Conservation (phyloP, 495 filamentous ascomycete genomes). For the Penicillium ochrochloron region DNA sequence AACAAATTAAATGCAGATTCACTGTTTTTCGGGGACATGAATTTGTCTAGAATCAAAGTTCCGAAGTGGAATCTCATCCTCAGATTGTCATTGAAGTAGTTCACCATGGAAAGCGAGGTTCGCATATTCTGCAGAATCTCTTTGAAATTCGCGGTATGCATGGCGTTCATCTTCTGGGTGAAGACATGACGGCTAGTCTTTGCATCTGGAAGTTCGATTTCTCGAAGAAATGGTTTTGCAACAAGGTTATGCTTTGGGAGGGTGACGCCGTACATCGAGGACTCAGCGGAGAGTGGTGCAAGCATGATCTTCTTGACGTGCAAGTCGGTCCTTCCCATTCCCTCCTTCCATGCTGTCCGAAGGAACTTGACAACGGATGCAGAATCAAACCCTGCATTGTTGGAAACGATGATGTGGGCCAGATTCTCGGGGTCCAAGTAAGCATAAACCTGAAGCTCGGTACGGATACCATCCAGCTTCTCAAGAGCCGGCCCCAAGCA, state of each 20-base stretch:
- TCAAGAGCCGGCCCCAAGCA: slow-evolving; percentile 52
- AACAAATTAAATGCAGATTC: slow-evolving; percentile 41
- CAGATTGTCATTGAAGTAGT: slow-evolving; percentile 44
- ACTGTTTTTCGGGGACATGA: slow-evolving; percentile 39
- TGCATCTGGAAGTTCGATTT: background rate
- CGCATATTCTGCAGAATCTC: slow-evolving; percentile 32
- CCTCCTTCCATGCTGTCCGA: slow-evolving; percentile 38
- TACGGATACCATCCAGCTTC: slow-evolving; percentile 51
- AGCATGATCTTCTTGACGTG: slow-evolving; percentile 45
- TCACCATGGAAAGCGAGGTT: slow-evolving; percentile 36
- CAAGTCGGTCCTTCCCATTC: slow-evolving; percentile 36
- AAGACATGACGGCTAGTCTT: background rate
- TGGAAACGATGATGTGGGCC: slow-evolving; percentile 33
- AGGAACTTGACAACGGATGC: slow-evolving; percentile 41
- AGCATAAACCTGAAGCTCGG: slow-evolving; percentile 25
- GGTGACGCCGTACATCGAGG: background rate
- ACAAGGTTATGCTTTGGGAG: background rate
- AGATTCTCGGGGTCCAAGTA: slow-evolving; percentile 27
- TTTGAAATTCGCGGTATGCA: background rate
- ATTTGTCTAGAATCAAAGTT: slow-evolving; percentile 52
- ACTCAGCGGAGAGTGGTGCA: slow-evolving; percentile 33
- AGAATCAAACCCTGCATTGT: slow-evolving; percentile 27
- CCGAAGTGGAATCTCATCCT: slow-evolving; percentile 64
- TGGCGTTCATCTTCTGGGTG: background rate
- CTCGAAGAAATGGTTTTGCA: background rate